Evolutionary conservation across 208 protist species (phyloP), one percentile per base, ranked within the genome.

Genomic region (Acanthamoeba lenticulata): DNA sequence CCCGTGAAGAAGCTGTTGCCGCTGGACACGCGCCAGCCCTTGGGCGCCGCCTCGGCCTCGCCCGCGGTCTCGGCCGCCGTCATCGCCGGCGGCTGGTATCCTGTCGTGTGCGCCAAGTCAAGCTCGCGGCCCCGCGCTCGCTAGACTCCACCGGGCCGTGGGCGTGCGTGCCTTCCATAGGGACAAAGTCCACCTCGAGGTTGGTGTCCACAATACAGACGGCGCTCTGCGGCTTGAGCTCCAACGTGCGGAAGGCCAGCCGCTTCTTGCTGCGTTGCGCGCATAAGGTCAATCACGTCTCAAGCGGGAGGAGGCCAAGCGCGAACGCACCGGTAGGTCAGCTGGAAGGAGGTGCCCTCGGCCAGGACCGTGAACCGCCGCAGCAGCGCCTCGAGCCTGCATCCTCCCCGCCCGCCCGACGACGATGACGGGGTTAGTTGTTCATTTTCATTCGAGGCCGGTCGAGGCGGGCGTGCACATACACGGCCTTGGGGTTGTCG

Each of bases 151-250:
- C 34, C 9, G 65, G 27, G 13, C 11, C 7, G 34, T 34, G n/a
- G 27, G 7, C 34, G 29, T 11, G 29, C 65, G 13, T 29, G 13
- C 65, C 65, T 29, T 77, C 65, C 65, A 77, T 77, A 17, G 65
- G 17, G 11, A 38, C 17, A 24, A 77, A 77, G 27, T 77, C 65
- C 11, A 77, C 65, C 34, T 77, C 65, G 17, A 77, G 27, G 65
- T 77, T 77, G 65, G 65, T 77, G 65, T 77, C 65, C 9, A 77
- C 65, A 34, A 77, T 77, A 24, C 65, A 77, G 13, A 77, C 65
- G 17, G 65, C 65, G 13, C 29, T 29, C 27, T 77, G 13, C 9
- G 65, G 65, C 65, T 77, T 77, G 13, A 77, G n/a, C 65, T 29
- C 17, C 65, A 77, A 11, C 27, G 34, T 38, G 11, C 65, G 65